Evolutionary conservation across 345 rosid species (phyloP), one percentile per base, ranked within the genome.

Genomic region (Gossypium anomalum): DNA sequence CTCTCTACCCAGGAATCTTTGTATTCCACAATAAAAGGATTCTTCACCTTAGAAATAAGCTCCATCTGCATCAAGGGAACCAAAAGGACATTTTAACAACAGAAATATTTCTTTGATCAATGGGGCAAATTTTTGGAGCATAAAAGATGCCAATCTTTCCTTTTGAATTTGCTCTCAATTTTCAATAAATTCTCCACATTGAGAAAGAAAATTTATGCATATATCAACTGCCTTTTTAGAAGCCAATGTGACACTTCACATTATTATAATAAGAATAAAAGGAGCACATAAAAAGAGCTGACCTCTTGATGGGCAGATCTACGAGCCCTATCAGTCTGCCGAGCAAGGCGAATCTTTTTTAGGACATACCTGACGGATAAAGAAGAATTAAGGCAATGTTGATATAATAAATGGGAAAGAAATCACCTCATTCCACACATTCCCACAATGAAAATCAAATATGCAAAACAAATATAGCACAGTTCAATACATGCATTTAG

Each of bases 1-100:
- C 87, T 93, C 81, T 95, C 99, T 38, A 95, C 98, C 98, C 99
- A 95, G 51, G 98, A 95, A 78, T 95, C 98, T 80, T 93, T 95
- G 88, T 93, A 95, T 80, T 95, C 97, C 52, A 95, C 98, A 56
- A 95, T 88, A 79, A 93, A 95, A 51, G 96, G 97, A 82, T 90
- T 91, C 25, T 82, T 79, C 47, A 90, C 92, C 79, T 83, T 89
- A 58, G 99, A 95, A 80, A 93, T 91, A 69, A 95, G 97, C 81
- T 93, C 97, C 96, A 86, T 93, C 98, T 95, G 85, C 78, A 83
- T 67, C 56, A 57, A 20, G 62, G 64, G 19, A 73, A 80, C 49
- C 81, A 66, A 47, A 47, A 22, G n/a, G 58, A 56, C 10, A 76
- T 76, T 70, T 71, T 38, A 70, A 45, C 44, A 58, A 48, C 16